Evolutionary conservation across 306 rosid species (phyloP).

Genomic region (Begonia fuchsioides): DNA sequence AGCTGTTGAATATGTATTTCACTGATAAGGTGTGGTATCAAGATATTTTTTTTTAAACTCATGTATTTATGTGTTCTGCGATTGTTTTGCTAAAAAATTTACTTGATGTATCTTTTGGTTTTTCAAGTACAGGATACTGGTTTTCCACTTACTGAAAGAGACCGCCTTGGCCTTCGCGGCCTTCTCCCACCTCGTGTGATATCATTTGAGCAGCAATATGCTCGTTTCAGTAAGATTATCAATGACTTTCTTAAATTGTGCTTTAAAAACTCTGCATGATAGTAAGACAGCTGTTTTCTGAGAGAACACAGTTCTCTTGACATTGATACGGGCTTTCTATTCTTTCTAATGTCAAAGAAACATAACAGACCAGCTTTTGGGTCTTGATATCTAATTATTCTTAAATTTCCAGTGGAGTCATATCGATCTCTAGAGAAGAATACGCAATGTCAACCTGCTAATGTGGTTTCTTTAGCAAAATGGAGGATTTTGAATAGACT

Average conservation of each 20-base stretch:
- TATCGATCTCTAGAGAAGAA: constrained; percentile 89
- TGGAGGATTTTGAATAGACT: constrained; percentile 97
- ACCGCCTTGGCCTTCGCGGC: constrained; percentile 93
- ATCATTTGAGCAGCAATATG: constrained; percentile 94
- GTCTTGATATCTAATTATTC: constrained; percentile 1
- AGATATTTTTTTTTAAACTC: no score
- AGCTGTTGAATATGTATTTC: no score
- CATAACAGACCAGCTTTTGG: not conserved
- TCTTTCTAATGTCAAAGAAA: no score
- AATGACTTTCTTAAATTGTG: constrained; percentile 1
- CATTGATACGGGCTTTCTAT: no score
- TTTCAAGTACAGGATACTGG: constrained; percentile 77
- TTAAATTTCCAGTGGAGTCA: constrained; percentile 61
- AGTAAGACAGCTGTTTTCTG: not conserved
- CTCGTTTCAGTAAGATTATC: constrained; percentile 65
- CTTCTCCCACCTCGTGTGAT: constrained; percentile 96
- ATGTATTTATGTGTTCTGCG: no score
- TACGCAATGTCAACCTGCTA: constrained; percentile 57
- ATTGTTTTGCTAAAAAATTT: no score
- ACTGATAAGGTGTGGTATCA: no score
- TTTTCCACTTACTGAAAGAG: constrained; percentile 88
- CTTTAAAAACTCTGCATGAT: not conserved
- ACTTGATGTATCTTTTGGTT: constrained; percentile 2
- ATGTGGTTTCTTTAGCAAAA: constrained; percentile 65
- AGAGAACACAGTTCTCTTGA: no score